Conservation (phyloP, 2,329 filamentous ascomycete species). For the Fusarium pseudocircinatum region DNA sequence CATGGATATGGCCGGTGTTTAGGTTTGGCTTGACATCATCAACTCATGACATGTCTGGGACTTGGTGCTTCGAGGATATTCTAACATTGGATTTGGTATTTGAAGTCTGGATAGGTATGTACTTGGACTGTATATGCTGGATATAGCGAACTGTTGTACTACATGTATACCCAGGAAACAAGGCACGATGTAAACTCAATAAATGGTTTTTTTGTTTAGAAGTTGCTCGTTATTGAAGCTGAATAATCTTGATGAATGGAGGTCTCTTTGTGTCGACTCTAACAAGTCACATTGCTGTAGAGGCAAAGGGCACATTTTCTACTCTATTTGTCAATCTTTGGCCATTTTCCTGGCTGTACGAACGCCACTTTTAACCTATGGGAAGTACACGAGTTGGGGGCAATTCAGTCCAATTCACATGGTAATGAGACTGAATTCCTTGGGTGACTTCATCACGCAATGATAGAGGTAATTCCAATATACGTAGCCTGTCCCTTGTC, state of each 20-base stretch:
- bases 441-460: not conserved
- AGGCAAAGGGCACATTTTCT: not conserved
- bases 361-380: not conserved
- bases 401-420: not conserved
- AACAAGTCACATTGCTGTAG: not conserved
- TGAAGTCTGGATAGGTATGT: slow-evolving; percentile 1
- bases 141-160: slow-evolving; percentile 17
- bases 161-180: slow-evolving; percentile 31
- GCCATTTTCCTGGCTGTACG: not conserved
- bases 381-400: not conserved
- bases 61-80: slow-evolving; percentile 25
- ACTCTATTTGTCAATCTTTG: not conserved
- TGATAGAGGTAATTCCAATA: not conserved
- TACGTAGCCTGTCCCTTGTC: not conserved
- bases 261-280: not conserved
- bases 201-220: slow-evolving; percentile 16
- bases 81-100: slow-evolving; percentile 1
- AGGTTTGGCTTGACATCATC: slow-evolving; percentile 19
- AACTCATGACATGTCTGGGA: slow-evolving; percentile 21
- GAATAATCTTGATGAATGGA: not conserved
- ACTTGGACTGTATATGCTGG: not conserved
- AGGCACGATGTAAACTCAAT: not conserved
- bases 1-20: slow-evolving; percentile 7
- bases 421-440: not conserved
- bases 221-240: not conserved